Conservation (phyloP, 2,329 filamentous ascomycete genomes). For the Sarocladiaceae sp. region DNA sequence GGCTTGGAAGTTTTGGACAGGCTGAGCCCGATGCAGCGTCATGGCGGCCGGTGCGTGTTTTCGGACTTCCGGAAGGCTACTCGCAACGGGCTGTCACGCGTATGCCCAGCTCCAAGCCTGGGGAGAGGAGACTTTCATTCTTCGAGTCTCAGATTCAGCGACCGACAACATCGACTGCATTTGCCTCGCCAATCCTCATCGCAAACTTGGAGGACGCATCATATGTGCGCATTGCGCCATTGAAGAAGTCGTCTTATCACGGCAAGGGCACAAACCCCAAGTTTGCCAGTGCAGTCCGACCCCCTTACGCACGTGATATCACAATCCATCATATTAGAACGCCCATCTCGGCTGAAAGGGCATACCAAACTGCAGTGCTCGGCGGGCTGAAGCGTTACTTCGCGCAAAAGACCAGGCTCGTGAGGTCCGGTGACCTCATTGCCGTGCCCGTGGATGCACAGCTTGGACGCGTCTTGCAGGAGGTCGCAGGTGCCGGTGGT, state of each 20-base stretch:
- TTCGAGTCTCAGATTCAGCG: conserved; percentile 65
- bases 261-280: conserved; percentile 51
- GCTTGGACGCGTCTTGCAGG: conserved; percentile 76
- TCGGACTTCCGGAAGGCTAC: conserved; percentile 77
- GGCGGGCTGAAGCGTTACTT: conserved; percentile 87
- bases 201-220: conserved; percentile 78
- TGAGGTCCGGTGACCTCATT: conserved; percentile 84
- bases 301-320: conserved; percentile 67
- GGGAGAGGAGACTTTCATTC: conserved; percentile 53
- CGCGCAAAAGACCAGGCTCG: conserved; percentile 72
- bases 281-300: conserved; percentile 50
- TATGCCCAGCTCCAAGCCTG: conserved; percentile 51
- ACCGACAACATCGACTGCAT: conserved; percentile 56
- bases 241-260: conserved; percentile 50
- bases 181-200: conserved; percentile 80
- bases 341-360: conserved; percentile 79
- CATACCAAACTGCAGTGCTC: conserved; percentile 80
- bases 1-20: conserved; percentile 57
- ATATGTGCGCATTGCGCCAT: conserved; percentile 73
- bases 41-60: conserved; percentile 86
- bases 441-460: conserved; percentile 85
- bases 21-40: conserved; percentile 49
- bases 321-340: conserved; percentile 86
- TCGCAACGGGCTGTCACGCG: conserved; percentile 56
- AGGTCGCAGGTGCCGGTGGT: conserved; percentile 55